phyloP scores from a whole-genome alignment of 768 basidiomycete genomes.

The Rhodotorula kratochvilovae region DNA sequence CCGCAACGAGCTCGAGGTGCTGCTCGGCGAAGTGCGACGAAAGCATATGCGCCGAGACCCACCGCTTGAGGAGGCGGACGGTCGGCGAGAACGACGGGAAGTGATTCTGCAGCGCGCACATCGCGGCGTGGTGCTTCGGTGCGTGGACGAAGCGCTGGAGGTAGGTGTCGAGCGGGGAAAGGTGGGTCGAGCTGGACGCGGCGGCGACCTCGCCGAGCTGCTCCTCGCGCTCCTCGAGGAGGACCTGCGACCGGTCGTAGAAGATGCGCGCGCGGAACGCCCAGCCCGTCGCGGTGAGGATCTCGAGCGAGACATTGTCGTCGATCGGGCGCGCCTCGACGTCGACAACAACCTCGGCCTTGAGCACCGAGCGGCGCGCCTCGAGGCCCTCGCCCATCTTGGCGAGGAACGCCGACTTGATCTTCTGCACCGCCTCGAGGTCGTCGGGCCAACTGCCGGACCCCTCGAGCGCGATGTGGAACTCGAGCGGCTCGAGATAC shows the following conservation, averaged over 20 bases:
- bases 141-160: constrained; percentile 68
- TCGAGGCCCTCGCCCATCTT: constrained; percentile 66
- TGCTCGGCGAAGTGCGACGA: constrained; percentile 68
- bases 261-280: constrained; percentile 78
- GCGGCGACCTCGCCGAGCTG: constrained; percentile 44
- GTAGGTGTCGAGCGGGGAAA: constrained; percentile 50
- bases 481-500: constrained; percentile 65
- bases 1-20: constrained; percentile 78
- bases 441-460: constrained; percentile 95
- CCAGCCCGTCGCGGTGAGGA: constrained; percentile 76
- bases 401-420: constrained; percentile 88
- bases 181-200: constrained; percentile 54
- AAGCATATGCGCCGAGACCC: constrained; percentile 83
- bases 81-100: constrained; percentile 76
- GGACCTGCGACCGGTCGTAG: constrained; percentile 75
- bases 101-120: constrained; percentile 72
- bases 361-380: constrained; percentile 54
- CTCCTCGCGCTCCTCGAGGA: constrained; percentile 65
- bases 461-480: constrained; percentile 84
- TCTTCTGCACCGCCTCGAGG: constrained; percentile 80
- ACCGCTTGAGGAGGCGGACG: constrained; percentile 81
- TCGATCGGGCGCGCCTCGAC: constrained; percentile 58
- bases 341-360: constrained; percentile 52
- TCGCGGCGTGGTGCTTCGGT: constrained; percentile 77
- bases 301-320: constrained; percentile 69